Base-by-base conservation (phyloP, 169 alveolate genomes). In the Amoebophrya sp. region DNA sequence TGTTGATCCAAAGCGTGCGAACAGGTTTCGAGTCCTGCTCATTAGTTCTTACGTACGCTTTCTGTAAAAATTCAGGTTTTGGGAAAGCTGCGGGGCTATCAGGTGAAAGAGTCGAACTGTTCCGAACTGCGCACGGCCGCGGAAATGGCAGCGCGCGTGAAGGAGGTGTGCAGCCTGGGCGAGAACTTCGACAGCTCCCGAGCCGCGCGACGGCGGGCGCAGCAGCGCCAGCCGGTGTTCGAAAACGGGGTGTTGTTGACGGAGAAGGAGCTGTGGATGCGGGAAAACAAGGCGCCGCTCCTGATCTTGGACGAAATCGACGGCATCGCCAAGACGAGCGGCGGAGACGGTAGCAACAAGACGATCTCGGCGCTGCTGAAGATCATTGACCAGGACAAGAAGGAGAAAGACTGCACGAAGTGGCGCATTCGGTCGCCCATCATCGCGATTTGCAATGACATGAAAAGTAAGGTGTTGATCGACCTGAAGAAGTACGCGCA, bases 401-500 rank as follows among this genome's bases (percentile, higher is more conserved):
- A 66, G 35, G 83, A 66, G 35, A 18, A 18, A 25, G 83, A 66
- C 35, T 66, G 83, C 83, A 66, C 83, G 10, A 18, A n/a, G 29
- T 66, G 83, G 83, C 83, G 0, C 38, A 66, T 66, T 25, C 83
- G 83, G 7, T 66, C 83, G 83, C 83, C 83, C 83, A 25, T 66
- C 35, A 66, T 66, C 35, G 83, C 83, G 83, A 66, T 66, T n/a
- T 66, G 83, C 83, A 66, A 66, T 25, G 83, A 66, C 83, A 7
- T 66, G 83, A 66, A 66, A 25, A 47, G 66, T 47, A 66, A 66
- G 35, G 83, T 25, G 29, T 25, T 66, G 83, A 25, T 25, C 7
- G 83, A 66, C 35, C 35, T 66, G 83, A 66, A 66, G 35, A 66
- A 66, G 83, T 66, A 66, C 83, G 83, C 83, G 32, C 83, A 66